Evolutionary conservation across 2,329 filamentous ascomycete species (phyloP), one percentile per base, ranked within the genome.

Genomic region (Escovopsis sp.): DNA sequence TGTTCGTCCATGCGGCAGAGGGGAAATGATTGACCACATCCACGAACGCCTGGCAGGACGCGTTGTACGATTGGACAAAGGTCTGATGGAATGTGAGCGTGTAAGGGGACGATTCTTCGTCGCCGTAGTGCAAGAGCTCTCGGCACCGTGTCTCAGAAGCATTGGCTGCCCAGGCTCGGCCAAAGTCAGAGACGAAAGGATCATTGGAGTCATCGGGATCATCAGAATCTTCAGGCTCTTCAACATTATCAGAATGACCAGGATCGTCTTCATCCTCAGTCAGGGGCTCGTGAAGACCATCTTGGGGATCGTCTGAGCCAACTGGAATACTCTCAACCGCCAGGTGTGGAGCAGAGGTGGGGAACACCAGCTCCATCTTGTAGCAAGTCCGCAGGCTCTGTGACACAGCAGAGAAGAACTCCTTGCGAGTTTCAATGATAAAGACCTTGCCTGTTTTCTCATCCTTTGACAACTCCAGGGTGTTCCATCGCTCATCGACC

Each of bases 401-500:
- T 44, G 75, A 78, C 19, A 66, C 64, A 28, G 58, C 57, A 0
- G 49, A 48, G 6, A 65, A 65, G 76, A 79, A 86, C 56, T 87
- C 83, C 26, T 76, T 77, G 12, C 83, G 69, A 28, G 72, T 73
- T 56, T 88, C 83, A 1, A 84, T 59, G 15, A 85, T 77, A 40
- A 72, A 65, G 1, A 82, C 59, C 12, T 67, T 58, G 1, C 75
- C 74, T 0, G 71, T 77, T 10, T 52, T 51, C 45, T 84, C 76
- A 45, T 84, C 74, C 32, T 64, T 66, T 26, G 74, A 69, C 1
- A 87, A 62, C 4, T 70, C 70, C 4, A 88, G 61, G 44, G 77
- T 73, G 0, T 75, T 80, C 82, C 82, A 88, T 3, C 80, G 72
- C 50, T 86, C 78, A 49, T 87, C 81, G 12, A 86, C 76, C 0